These are phyloP conservation scores for Rhizophagus clarus DNA, from an alignment of 192 early-diverging fungal genomes.

Conservation along the genomic window DNA sequence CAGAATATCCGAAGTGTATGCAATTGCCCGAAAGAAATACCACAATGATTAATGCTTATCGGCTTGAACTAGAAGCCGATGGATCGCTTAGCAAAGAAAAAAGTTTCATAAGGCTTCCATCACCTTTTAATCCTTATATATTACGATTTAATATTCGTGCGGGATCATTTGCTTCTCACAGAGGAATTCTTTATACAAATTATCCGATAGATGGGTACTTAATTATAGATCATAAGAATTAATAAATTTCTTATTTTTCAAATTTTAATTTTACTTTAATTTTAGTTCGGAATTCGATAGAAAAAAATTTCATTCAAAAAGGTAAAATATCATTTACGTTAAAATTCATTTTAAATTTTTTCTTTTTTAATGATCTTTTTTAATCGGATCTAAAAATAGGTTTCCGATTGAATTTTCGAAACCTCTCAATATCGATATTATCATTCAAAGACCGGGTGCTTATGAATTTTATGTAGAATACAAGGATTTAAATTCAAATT, in stretches of 20 bases:
- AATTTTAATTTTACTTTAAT: neutral
- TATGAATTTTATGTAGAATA: constrained; percentile 89
- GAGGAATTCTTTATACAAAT: constrained; percentile 81
- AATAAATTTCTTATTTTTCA: constrained; percentile 1
- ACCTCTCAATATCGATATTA: constrained; percentile 52
- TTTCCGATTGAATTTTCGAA: constrained; percentile 62
- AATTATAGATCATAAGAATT: neutral
- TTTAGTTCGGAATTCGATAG: constrained; percentile 43
- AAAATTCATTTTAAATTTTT: constrained; percentile 5
- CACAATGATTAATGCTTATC: constrained; percentile 34
- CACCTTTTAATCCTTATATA: constrained; percentile 64
- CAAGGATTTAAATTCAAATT: constrained; percentile 30
- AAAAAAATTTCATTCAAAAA: constrained; percentile 44
- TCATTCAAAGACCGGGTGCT: constrained; percentile 69
- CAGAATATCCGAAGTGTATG: too few species aligned
- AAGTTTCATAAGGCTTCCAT: constrained; percentile 71
- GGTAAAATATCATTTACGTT: constrained; percentile 37
- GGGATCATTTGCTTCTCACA: constrained; percentile 74
- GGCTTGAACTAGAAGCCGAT: constrained; percentile 42
- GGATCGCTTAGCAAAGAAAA: constrained; percentile 41
- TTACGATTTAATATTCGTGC: constrained; percentile 81
- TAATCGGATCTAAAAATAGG: constrained; percentile 38
- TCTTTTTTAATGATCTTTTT: neutral
- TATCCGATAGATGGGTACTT: constrained; percentile 76
- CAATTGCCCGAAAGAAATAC: neutral